Conservation (phyloP, 2,329 filamentous ascomycete genomes). For the Lachnellula arida region DNA sequence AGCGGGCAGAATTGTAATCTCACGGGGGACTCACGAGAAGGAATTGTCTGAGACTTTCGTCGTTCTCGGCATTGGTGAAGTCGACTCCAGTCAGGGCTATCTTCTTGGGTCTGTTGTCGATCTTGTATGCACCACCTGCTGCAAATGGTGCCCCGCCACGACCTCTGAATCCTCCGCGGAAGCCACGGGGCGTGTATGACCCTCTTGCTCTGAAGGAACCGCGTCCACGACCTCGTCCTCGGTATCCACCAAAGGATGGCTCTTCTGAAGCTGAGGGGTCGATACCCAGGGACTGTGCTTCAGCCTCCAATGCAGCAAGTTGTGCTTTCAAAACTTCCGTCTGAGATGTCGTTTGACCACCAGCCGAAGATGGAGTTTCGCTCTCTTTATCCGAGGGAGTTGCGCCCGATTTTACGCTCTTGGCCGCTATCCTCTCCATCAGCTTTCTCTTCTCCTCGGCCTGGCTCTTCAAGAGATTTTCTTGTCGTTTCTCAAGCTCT, state of each 20-base stretch:
- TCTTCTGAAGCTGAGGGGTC: conserved; percentile 47
- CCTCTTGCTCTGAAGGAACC: conserved; percentile 36
- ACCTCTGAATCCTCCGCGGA: conserved; percentile 42
- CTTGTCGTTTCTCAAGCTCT: conserved; percentile 61
- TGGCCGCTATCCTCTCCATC: conserved; percentile 57
- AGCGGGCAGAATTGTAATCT: neutral
- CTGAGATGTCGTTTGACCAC: conserved; percentile 37
- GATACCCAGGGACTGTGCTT: conserved; percentile 65
- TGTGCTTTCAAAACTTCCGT: conserved; percentile 66
- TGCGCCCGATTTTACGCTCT: conserved; percentile 34
- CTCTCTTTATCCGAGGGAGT: conserved; percentile 11
- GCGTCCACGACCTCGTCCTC: conserved; percentile 37
- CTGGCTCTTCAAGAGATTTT: conserved; percentile 57
- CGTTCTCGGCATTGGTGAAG: conserved; percentile 56
- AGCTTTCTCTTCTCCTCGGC: conserved; percentile 60
- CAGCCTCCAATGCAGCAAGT: conserved; percentile 66
- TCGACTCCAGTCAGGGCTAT: conserved; percentile 60
- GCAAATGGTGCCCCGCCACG: conserved; percentile 38
- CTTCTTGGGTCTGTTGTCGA: conserved; percentile 72
- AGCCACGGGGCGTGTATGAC: conserved; percentile 33
- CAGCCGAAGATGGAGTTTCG: conserved; percentile 13
- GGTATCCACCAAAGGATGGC: conserved; percentile 36
- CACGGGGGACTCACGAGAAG: conserved; percentile 52
- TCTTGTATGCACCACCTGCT: conserved; percentile 48
- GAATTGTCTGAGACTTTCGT: conserved; percentile 67